Evolutionary conservation across 2,329 filamentous ascomycete species (phyloP).

Genomic region (Calonectria crousiana): DNA sequence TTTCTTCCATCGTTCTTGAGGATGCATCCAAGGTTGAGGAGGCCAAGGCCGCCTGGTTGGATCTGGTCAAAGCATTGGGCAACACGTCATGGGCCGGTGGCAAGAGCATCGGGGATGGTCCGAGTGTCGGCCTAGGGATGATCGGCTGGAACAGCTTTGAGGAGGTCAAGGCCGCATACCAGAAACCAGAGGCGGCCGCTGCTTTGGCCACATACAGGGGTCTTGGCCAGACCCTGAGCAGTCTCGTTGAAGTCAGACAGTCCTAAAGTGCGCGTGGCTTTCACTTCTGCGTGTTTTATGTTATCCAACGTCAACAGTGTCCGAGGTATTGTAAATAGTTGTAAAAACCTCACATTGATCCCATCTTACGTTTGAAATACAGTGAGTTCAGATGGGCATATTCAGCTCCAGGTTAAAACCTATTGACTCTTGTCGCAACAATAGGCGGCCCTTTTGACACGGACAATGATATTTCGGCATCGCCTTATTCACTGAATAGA

Average conservation of each 20-base stretch:
- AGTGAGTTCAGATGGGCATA: neutral
- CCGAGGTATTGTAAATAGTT: neutral
- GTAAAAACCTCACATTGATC: neutral
- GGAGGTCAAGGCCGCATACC: constrained; percentile 18
- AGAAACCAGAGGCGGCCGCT: constrained; percentile 14
- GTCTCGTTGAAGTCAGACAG: constrained; percentile 3
- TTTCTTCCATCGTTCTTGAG: constrained; percentile 13
- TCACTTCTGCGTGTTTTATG: neutral
- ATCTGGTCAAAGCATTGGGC: constrained; percentile 5
- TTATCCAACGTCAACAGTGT: neutral
- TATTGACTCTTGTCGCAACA: neutral
- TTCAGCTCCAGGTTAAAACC: neutral
- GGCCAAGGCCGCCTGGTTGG: constrained; percentile 6
- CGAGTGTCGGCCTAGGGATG: constrained; percentile 1
- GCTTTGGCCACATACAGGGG: constrained; percentile 13
- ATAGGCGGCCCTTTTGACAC: neutral
- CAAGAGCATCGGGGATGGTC: constrained; percentile 7
- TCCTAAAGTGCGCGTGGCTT: neutral
- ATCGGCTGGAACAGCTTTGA: constrained; percentile 26
- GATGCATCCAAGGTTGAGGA: neutral
- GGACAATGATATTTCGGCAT: neutral
- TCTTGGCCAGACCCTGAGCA: constrained; percentile 13
- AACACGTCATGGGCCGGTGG: constrained; percentile 18
- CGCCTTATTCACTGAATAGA: neutral
- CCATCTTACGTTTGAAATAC: neutral